These are phyloP conservation scores for Sugiyamaella mastotermitis DNA, from an alignment of 805 yeast species.

Conservation along the genomic window DNA sequence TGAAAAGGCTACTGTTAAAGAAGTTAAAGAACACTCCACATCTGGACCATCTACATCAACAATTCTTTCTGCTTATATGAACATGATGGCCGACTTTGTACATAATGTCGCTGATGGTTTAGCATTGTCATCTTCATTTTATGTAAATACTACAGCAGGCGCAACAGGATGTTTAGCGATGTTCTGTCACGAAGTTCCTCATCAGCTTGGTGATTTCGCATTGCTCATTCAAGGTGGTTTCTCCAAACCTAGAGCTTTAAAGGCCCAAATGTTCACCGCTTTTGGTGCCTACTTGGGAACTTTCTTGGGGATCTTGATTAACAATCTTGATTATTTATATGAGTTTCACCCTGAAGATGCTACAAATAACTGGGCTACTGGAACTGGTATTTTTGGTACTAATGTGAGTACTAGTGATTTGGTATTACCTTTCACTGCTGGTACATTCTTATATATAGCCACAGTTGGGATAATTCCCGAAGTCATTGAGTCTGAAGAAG, in stretches of 20 bases:
- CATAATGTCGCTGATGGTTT: constrained; percentile 77
- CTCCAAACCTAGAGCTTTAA: constrained; percentile 58
- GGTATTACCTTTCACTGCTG: constrained; percentile 68
- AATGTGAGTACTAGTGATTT: constrained; percentile 44
- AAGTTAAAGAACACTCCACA: not conserved
- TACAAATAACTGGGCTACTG: not conserved
- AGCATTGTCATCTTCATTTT: constrained; percentile 67
- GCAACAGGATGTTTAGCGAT: constrained; percentile 66
- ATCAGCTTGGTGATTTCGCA: constrained; percentile 77
- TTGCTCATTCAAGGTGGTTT: constrained; percentile 63
- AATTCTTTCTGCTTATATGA: constrained; percentile 54
- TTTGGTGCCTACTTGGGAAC: constrained; percentile 63
- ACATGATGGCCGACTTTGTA: constrained; percentile 61
- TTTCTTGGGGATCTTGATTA: constrained; percentile 53
- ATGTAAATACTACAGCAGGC: constrained; percentile 53
- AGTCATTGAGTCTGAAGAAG: constrained; percentile 40
- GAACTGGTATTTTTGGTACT: constrained; percentile 44
- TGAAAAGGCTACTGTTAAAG: constrained; percentile 5
- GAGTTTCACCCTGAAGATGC: not conserved
- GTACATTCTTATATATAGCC: constrained; percentile 69
- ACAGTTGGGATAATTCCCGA: constrained; percentile 75
- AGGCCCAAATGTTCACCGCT: constrained; percentile 61
- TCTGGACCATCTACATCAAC: constrained; percentile 22
- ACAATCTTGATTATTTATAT: constrained; percentile 23
- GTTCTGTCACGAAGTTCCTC: constrained; percentile 74